A percentile compares a stretch with the other conserved stretches of the same genome.
phyloP scores from a whole-genome alignment of 1,284 basidiomycete genomes.

The Neolentinus lepideus region DNA sequence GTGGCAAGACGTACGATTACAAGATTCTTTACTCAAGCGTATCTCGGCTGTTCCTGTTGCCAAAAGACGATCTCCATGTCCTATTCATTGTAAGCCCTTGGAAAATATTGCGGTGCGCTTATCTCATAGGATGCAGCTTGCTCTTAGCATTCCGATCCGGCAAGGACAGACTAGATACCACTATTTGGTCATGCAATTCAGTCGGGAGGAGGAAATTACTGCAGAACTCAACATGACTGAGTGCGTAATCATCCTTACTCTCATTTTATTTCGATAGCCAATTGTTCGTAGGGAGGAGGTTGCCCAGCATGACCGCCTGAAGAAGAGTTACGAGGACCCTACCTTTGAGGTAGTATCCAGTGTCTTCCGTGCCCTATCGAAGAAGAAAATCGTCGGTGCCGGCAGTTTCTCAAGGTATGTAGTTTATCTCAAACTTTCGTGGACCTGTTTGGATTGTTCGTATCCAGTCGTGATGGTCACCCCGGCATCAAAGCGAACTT shows the following conservation, averaged over 20 bases:
- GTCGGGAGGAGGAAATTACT: conserved; percentile 94
- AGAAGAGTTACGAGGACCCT: conserved; percentile 89
- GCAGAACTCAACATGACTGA: conserved; percentile 93
- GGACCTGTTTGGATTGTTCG: background rate
- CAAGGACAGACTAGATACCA: conserved; percentile 99
- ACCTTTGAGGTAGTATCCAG: conserved; percentile 95
- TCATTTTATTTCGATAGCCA: background rate
- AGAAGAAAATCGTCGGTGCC: conserved; percentile 86
- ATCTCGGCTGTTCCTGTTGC: conserved; percentile 86
- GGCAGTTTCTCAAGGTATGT: conserved; percentile 78
- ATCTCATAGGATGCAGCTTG: conserved; percentile 45
- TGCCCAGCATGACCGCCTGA: conserved; percentile 73
- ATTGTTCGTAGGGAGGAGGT: conserved; percentile 53
- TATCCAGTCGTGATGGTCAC: conserved; percentile 62
- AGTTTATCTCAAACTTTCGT: conserved; percentile 6
- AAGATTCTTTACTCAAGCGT: conserved; percentile 93
- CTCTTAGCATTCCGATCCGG: conserved; percentile 87
- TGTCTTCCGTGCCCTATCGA: conserved; percentile 87
- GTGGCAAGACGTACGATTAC: conserved; percentile 99
- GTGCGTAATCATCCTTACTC: conserved; percentile 36
- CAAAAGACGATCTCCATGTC: conserved; percentile 96
- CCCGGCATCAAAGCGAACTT: conserved; percentile 93
- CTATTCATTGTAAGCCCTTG: conserved; percentile 75
- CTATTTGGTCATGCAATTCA: conserved; percentile 97
- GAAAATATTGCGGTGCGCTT: conserved; percentile 3